Base-by-base conservation (phyloP, 495 filamentous ascomycete genomes). In the Cryomyces minteri region DNA sequence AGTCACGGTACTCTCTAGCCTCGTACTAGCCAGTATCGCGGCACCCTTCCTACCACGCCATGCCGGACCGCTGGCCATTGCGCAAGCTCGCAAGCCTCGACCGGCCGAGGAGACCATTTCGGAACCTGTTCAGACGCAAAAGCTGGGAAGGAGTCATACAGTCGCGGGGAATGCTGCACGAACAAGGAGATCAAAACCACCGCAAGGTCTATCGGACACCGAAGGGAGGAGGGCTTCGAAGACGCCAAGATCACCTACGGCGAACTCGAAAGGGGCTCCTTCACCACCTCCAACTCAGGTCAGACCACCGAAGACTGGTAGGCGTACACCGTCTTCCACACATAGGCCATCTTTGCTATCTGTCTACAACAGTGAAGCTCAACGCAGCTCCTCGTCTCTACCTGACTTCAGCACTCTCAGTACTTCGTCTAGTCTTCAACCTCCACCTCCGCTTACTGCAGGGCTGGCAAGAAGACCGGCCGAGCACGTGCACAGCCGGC, bases 61-160 rank as follows among this genome's bases (percentile, higher is more conserved):
- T 51, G 77, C 76, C 11, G 81, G 79, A 3, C 81, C 80, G 0
- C 64, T 85, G 25, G 80, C 81, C 34, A 69, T 84, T 51, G 78
- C 80, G 9, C 80, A 85, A 57, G 79, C 80, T 18, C 65, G 80
- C 36, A 80, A 77, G 56, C 76, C 79, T 25, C 68, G 75, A 47
- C 68, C 72, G 2, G 55, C 59, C 18, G 65, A 68, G 45, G 69
- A 77, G 49, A 63, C 63, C 14, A 71, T 79, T 45, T 64, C 70
- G 31, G 72, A 81, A 41, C 58, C 67, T 46, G 62, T 61, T 48
- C 66, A 57, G 61, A 57, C 51, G 39, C 61, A 63, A 25, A 69
- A 70, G 56, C 62, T 80, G 7, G 55, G 64, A 40, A 62, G 80
- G 47, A 80, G 79, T 52, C 71, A 81, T 41, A 85, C 80, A 7